Percentiles rank a stretch among this genome's conserved stretches.
phyloP scores from a whole-genome alignment of 768 basidiomycete genomes.

The Suillus hirtellus region DNA sequence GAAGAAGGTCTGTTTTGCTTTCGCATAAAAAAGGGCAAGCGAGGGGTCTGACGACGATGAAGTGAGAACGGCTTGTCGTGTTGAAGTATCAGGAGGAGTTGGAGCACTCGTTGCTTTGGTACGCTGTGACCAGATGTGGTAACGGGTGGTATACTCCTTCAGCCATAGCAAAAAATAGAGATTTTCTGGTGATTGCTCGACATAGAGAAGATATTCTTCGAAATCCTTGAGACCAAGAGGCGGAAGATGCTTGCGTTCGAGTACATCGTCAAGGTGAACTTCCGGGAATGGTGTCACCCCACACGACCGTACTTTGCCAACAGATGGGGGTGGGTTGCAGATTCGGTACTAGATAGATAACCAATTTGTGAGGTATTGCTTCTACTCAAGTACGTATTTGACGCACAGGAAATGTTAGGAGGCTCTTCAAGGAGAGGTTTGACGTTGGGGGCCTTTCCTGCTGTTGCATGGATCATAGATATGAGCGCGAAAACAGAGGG shows the following conservation, averaged over 20 bases:
- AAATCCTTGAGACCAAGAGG: conserved; percentile 78
- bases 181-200: conserved; percentile 75
- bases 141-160: conserved; percentile 63
- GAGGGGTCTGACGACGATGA: conserved; percentile 47
- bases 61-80: conserved; percentile 26
- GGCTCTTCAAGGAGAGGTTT: conserved; percentile 32
- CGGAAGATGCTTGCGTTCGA: conserved; percentile 75
- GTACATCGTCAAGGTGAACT: conserved; percentile 71
- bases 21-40: conserved; percentile 73
- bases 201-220: conserved; percentile 81
- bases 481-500: no score
- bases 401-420: conserved; percentile 44
- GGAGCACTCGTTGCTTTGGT: conserved; percentile 27
- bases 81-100: conserved; percentile 25
- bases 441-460: conserved; percentile 25
- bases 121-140: conserved; percentile 41
- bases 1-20: conserved; percentile 81
- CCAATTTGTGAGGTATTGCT: neutral
- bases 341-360: conserved; percentile 40
- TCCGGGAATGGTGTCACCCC: conserved; percentile 66
- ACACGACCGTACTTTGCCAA: conserved; percentile 69
- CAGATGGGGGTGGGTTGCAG: conserved; percentile 68
- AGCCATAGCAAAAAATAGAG: conserved; percentile 86
- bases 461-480: conserved; percentile 9
- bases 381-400: neutral